These are phyloP conservation scores for Solanum hybrid DNA, from an alignment of 305 asterid genomes.

Conservation along the genomic window DNA sequence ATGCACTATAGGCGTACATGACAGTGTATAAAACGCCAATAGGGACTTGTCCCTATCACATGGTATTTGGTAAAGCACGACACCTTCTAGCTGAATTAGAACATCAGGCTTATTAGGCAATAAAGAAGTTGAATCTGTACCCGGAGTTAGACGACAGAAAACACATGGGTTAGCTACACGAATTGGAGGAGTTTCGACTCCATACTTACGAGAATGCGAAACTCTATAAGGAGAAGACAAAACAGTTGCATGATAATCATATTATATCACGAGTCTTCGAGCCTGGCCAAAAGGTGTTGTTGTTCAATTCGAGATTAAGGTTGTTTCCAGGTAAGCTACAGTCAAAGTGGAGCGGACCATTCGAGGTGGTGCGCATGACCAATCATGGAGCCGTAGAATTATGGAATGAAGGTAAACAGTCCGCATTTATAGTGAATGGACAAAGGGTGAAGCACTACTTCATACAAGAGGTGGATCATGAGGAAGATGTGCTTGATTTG, in stretches of 20 bases:
- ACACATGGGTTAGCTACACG: background rate
- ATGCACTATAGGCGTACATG: rapidly evolving
- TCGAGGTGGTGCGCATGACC: background rate
- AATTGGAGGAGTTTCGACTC: background rate
- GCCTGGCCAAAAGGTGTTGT: background rate
- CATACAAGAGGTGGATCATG: background rate
- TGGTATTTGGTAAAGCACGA: background rate
- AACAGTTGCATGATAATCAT: background rate
- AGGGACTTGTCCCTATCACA: background rate
- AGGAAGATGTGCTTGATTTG: too few species aligned
- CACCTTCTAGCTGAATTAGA: background rate
- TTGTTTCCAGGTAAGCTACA: too few species aligned
- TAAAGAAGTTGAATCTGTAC: background rate
- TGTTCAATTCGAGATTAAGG: background rate
- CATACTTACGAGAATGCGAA: background rate
- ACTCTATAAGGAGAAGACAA: background rate
- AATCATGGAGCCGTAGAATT: background rate
- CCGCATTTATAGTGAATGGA: background rate
- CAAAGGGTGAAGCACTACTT: background rate
- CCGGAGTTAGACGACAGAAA: background rate
- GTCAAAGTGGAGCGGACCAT: background rate
- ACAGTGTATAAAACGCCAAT: too few species aligned
- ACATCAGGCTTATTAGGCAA: background rate
- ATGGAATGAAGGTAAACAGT: background rate
- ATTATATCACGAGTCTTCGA: background rate